phyloP scores from a whole-genome alignment of 2,329 filamentous ascomycete genomes.

The Acrocalymma vagum region DNA sequence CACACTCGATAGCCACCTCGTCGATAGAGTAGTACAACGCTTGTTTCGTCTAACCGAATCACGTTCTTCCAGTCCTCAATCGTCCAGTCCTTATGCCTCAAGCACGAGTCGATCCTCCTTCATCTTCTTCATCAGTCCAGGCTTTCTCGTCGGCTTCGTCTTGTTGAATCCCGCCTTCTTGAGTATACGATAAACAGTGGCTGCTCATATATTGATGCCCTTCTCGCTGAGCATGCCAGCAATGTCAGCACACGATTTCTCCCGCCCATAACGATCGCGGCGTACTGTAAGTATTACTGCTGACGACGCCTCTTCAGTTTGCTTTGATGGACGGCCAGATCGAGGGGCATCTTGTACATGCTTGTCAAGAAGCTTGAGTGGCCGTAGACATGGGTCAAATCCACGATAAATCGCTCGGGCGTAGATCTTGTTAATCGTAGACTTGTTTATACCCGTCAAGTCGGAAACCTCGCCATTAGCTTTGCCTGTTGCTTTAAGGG shows the following conservation, averaged over 20 bases:
- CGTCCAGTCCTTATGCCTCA: conserved; percentile 7
- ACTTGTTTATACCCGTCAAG: conserved; percentile 1
- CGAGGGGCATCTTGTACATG: conserved; percentile 8
- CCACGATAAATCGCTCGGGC: conserved; percentile 9
- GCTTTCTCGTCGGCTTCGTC: conserved; percentile 13
- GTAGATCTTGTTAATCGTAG: conserved; percentile 10
- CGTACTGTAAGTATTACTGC: conserved; percentile 3
- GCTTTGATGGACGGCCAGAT: conserved; percentile 5
- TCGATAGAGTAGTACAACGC: conserved; percentile 8
- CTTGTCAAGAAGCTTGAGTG: conserved; percentile 1
- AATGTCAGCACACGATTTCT: conserved; percentile 22
- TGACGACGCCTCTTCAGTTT: background rate
- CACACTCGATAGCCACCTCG: conserved; percentile 10
- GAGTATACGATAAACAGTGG: conserved; percentile 13
- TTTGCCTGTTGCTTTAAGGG: conserved; percentile 3
- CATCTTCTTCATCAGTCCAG: conserved; percentile 16
- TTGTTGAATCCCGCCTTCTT: conserved; percentile 8
- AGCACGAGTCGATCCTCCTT: conserved; percentile 6
- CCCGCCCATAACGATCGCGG: conserved; percentile 11
- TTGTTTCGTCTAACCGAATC: conserved; percentile 15
- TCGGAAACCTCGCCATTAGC: conserved; percentile 3
- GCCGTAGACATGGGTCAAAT: conserved; percentile 4
- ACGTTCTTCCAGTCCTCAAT: conserved; percentile 20
- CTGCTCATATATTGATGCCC: conserved; percentile 6
- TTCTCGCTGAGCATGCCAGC: conserved; percentile 14